Evolutionary conservation across 108 stramenopile species (phyloP), one percentile per base, ranked within the genome.

Genomic region (Fistulifera solaris): DNA sequence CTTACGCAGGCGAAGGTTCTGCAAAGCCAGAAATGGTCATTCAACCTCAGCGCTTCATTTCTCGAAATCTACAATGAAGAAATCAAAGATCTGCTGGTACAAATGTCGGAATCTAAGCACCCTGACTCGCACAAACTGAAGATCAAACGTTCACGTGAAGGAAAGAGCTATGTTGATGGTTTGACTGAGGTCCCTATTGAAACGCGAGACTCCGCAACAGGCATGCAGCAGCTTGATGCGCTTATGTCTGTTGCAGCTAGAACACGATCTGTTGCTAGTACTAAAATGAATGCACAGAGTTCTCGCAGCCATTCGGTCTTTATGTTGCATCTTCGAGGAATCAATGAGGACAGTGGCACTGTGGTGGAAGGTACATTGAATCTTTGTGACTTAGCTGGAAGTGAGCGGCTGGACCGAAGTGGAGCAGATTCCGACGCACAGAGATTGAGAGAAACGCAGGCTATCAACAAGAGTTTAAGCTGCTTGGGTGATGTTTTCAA

Each of bases 41-140:
- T 96, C 73, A 77, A 70, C 24, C 72, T 99, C 49, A 70, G 81
- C 53, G 96, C 94, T 2, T 89, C 89, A 23, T 99, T 98, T 67
- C 63, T 99, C 50, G 99, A 99, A 73, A 99, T 99, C 46, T 99
- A 99, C 83, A 98, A 98, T 73, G 99, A 99, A 63, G 73, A 90
- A 22, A 78, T 99, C 25, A 85, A 85, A 26, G 99, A 99, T 71
- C 61, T 99, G 35, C 87, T 99, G 21, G 67, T 61, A 7, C 69
- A 66, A 27, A 72, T 87, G 77, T 46, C 65, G 19, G 23, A 31
- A 51, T 49, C 17, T 21, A 62, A 47, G 45, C 1, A 41, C 28
- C 58, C 51, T 22, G 54, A 27, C 17, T 22, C 27, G 27, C 70
- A 71, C 11, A 89, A 89, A 67, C 78, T 92, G 31, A 56, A 83